A percentile compares a stretch with the other conserved stretches of the same genome.
phyloP scores from a whole-genome alignment of 495 filamentous ascomycete genomes.

The Hypoxylon trugodes region DNA sequence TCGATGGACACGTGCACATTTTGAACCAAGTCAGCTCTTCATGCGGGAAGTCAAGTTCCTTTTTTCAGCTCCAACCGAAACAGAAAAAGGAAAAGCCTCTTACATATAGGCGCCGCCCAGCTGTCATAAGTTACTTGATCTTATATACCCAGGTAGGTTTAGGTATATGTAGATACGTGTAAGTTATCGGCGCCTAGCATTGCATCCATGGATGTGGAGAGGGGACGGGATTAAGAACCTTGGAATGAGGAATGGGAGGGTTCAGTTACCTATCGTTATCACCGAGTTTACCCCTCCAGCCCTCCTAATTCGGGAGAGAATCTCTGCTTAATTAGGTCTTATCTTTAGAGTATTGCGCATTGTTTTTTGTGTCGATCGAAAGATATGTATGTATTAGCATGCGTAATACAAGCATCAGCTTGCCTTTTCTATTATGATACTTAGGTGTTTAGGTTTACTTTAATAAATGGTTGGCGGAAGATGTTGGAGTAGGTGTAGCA shows the following conservation, averaged over 20 bases:
- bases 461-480: no score
- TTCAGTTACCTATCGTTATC: conserved; percentile 37
- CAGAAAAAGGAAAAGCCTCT: no score
- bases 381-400: no score
- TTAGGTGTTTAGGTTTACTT: no score
- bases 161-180: conserved; percentile 11
- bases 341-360: no score
- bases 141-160: not conserved
- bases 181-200: conserved; percentile 20
- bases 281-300: conserved; percentile 13
- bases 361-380: no score
- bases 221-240: no score
- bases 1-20: not conserved
- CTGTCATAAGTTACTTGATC: no score
- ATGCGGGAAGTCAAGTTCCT: not conserved
- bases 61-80: conserved; percentile 13
- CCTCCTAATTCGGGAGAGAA: not conserved
- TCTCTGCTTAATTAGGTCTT: not conserved
- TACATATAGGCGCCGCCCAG: not conserved
- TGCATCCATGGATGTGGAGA: conserved; percentile 25
- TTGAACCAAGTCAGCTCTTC: conserved; percentile 10
- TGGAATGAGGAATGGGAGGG: not conserved
- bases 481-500: conserved; percentile 6
- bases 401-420: no score
- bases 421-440: no score